Conservation (phyloP, 2,329 filamentous ascomycete species). For the Didymosphaeria variabile region DNA sequence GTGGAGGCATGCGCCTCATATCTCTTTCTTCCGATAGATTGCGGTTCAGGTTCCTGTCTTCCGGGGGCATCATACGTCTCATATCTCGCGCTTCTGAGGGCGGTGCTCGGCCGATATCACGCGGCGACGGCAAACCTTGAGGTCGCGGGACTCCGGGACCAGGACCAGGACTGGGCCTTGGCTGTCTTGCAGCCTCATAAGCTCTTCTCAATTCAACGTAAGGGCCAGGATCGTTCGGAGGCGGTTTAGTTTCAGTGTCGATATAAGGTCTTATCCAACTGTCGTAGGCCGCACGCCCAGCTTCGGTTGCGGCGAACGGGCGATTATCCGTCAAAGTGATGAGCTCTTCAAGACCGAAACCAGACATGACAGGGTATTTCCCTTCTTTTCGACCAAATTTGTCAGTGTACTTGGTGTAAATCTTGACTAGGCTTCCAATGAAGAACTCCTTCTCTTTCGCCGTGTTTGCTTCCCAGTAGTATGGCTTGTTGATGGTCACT, state of each 20-base stretch:
- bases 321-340: conserved; percentile 74
- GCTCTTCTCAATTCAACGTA: conserved; percentile 11
- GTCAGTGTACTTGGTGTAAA: conserved; percentile 90
- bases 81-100: background rate
- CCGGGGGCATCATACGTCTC: conserved; percentile 21
- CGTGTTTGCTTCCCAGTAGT: conserved; percentile 95
- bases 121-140: conserved; percentile 19
- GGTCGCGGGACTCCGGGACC: conserved; percentile 21
- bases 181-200: conserved; percentile 6
- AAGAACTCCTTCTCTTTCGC: conserved; percentile 99
- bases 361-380: conserved; percentile 77
- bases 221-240: conserved; percentile 17
- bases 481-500: conserved; percentile 90
- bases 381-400: conserved; percentile 63
- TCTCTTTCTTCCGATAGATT: conserved; percentile 10
- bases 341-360: conserved; percentile 82
- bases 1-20: conserved; percentile 20
- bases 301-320: conserved; percentile 41
- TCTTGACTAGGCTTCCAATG: conserved; percentile 94
- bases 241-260: background rate
- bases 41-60: conserved; percentile 15
- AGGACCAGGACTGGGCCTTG: conserved; percentile 1
- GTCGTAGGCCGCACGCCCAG: conserved; percentile 33
- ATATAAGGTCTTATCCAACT: conserved; percentile 12
- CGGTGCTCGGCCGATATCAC: conserved; percentile 2